Conservation (phyloP, 495 filamentous ascomycete genomes). For the Daldinia decipiens region DNA sequence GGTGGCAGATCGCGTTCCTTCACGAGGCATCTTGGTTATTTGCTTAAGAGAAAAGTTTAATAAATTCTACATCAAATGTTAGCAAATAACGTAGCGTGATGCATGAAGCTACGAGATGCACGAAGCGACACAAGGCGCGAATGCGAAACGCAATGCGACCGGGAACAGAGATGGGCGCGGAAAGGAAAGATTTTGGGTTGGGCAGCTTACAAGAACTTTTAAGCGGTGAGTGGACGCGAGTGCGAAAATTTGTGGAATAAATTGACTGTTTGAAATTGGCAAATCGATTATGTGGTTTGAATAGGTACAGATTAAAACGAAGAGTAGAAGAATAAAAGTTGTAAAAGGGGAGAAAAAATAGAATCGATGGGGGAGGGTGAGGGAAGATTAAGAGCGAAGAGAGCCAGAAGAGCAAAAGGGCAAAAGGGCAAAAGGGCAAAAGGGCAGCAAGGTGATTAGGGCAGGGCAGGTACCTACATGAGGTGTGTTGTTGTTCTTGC, state of each 20-base stretch:
- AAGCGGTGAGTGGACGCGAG: slow-evolving; percentile 7
- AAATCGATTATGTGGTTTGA: slow-evolving; percentile 7
- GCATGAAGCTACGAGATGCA: slow-evolving; percentile 10
- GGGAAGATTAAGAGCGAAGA: slow-evolving; percentile 35
- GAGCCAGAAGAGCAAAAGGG: slow-evolving; percentile 10
- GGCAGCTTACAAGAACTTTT: slow-evolving; percentile 30
- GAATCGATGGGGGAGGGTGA: slow-evolving; percentile 28
- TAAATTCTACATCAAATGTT: slow-evolving; percentile 43
- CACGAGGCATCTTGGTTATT: slow-evolving; percentile 60
- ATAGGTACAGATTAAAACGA: not conserved
- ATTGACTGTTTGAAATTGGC: not conserved
- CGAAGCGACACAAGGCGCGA: slow-evolving; percentile 38
- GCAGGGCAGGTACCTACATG: slow-evolving; percentile 38
- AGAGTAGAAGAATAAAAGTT: slow-evolving; percentile 8
- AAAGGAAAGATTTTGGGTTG: slow-evolving; percentile 20
- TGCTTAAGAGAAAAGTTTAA: slow-evolving; percentile 26
- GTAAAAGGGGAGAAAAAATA: slow-evolving; percentile 15
- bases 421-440: no score
- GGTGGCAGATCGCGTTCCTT: slow-evolving; percentile 65
- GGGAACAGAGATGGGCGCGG: slow-evolving; percentile 13
- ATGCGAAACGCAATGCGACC: slow-evolving; percentile 46
- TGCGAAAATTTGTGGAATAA: slow-evolving; percentile 12
- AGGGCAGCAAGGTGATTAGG: slow-evolving; percentile 40
- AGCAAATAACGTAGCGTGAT: slow-evolving; percentile 28
- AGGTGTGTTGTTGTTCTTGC: slow-evolving; percentile 36